Evolutionary conservation across 441 rosid genomes (phyloP).

Genomic region (Euphorbia neoarborescens): DNA sequence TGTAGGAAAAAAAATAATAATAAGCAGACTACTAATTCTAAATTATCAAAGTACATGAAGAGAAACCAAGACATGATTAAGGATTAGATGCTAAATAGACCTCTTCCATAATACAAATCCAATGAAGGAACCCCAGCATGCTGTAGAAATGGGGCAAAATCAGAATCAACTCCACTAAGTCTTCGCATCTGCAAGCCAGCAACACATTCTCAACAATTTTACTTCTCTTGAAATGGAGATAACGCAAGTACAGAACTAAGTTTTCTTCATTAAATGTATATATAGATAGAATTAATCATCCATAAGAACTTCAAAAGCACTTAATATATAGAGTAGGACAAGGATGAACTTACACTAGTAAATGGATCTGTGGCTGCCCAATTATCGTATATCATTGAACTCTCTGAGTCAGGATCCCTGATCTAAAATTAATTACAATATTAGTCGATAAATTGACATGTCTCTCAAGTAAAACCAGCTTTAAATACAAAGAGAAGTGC

Average conservation of each 20-base stretch:
- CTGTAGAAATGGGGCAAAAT: conserved; percentile 84
- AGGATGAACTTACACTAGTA: conserved; percentile 25
- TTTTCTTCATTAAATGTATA: too few species aligned
- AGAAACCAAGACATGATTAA: not conserved
- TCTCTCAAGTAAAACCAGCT: not conserved
- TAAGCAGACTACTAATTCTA: conserved; percentile 1
- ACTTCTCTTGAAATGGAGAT: not conserved
- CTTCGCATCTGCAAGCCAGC: conserved; percentile 58
- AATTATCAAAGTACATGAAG: not conserved
- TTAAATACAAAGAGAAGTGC: not conserved
- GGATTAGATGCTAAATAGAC: conserved; percentile 26
- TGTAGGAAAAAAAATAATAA: conserved; percentile 24
- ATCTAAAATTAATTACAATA: conserved; percentile 35
- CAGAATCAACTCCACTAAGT: conserved; percentile 77
- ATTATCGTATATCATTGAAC: conserved; percentile 45
- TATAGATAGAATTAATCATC: not conserved
- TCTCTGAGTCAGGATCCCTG: conserved; percentile 57
- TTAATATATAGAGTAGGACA: conserved; percentile 1
- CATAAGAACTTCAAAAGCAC: not conserved
- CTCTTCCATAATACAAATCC: conserved; percentile 82
- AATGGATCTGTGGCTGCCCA: conserved; percentile 45
- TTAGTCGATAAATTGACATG: conserved; percentile 17
- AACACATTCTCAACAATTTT: conserved; percentile 10
- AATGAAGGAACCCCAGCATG: conserved; percentile 81
- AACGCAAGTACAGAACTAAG: not conserved